Conservation (phyloP, 495 filamentous ascomycete genomes). For the Tuber calosporum region DNA sequence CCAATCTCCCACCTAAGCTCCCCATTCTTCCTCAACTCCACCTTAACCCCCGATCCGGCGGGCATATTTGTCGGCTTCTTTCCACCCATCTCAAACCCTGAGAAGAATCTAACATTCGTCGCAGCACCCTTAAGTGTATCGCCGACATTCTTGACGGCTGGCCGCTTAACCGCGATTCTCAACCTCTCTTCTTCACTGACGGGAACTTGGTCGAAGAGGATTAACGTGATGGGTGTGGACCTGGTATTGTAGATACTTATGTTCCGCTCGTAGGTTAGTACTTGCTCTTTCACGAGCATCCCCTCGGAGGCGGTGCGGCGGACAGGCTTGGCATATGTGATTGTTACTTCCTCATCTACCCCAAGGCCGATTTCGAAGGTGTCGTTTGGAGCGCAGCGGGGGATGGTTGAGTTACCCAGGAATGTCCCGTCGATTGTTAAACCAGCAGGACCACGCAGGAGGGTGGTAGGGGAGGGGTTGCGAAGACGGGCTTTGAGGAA, state of each 20-base stretch:
- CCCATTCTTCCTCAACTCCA: constrained; percentile 51
- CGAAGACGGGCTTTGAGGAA: constrained; percentile 59
- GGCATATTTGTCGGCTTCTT: constrained; percentile 3
- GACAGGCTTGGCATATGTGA: constrained; percentile 57
- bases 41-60: constrained; percentile 16
- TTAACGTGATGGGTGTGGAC: constrained; percentile 48
- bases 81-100: constrained; percentile 1
- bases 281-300: constrained; percentile 51
- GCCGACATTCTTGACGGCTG: constrained; percentile 50
- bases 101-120: constrained; percentile 24
- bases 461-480: constrained; percentile 54
- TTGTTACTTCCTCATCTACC: constrained; percentile 56
- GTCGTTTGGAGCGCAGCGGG: constrained; percentile 54
- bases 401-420: constrained; percentile 55
- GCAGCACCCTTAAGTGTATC: constrained; percentile 45
- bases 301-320: constrained; percentile 11
- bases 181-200: constrained; percentile 60
- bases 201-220: constrained; percentile 61
- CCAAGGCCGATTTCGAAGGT: constrained; percentile 57
- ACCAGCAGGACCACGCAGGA: constrained; percentile 56
- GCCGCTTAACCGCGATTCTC: constrained; percentile 50
- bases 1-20: constrained; percentile 57
- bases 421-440: constrained; percentile 64
- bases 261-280: constrained; percentile 52
- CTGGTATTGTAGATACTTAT: constrained; percentile 55